Percentiles rank a stretch among this genome's conserved stretches.
Evolutionary conservation across 2,329 filamentous ascomycete species (phyloP).

Genomic region (Periconia macrospinosa): DNA sequence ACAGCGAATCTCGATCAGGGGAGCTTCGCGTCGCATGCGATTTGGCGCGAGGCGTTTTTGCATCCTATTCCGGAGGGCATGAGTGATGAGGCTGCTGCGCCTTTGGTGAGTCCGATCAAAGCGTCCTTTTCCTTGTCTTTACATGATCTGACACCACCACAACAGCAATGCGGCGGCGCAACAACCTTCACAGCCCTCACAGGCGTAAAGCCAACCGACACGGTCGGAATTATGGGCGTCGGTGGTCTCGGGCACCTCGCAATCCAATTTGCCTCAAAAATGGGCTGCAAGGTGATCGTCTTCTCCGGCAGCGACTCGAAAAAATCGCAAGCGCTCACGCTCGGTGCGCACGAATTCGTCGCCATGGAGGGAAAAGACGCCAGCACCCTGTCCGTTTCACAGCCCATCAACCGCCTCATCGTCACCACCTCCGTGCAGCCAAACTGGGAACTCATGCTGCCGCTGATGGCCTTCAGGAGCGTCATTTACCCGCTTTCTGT

Average conservation of each 20-base stretch:
- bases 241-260: conserved; percentile 69
- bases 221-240: conserved; percentile 68
- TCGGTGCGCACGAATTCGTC: conserved; percentile 62
- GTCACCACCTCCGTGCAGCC: neutral
- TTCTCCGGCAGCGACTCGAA: conserved; percentile 68
- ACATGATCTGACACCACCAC: conserved; percentile 40
- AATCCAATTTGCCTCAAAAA: conserved; percentile 70
- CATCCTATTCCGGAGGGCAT: conserved; percentile 47
- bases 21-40: conserved; percentile 42
- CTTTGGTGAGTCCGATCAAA: conserved; percentile 44
- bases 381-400: neutral
- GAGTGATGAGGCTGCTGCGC: conserved; percentile 46
- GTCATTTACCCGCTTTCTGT: too few relatives aligned
- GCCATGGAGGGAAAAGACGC: neutral
- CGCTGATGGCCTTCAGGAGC: neutral
- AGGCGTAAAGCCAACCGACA: conserved; percentile 45
- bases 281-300: conserved; percentile 71
- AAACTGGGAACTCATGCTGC: neutral
- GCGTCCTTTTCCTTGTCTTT: neutral
- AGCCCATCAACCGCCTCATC: neutral
- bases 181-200: neutral
- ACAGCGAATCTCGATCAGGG: conserved; percentile 48
- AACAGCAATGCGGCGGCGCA: neutral
- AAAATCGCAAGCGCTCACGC: conserved; percentile 61
- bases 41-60: conserved; percentile 49